Conservation (phyloP, 768 basidiomycete genomes). For the Hypholoma fasciculare region DNA sequence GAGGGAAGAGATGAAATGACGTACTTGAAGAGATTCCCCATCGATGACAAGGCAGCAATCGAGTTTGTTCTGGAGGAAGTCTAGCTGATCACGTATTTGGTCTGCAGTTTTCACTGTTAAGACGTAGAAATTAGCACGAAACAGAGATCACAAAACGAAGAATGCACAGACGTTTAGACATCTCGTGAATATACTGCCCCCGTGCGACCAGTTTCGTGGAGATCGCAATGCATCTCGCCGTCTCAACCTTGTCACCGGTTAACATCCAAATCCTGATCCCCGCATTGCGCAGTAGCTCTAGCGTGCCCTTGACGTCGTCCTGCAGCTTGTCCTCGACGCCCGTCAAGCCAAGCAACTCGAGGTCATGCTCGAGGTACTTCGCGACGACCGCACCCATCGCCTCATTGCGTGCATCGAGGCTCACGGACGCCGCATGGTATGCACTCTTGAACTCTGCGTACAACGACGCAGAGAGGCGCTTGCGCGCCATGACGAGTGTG, state of each 20-base stretch:
- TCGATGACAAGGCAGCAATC: constrained; percentile 99
- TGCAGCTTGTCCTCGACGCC: constrained; percentile 99
- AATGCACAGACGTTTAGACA: constrained; percentile 75
- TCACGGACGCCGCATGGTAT: constrained; percentile 79
- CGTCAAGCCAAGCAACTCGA: constrained; percentile 91
- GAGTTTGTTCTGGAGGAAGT: constrained; percentile 90
- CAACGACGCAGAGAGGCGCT: constrained; percentile 64
- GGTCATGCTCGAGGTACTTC: constrained; percentile 79
- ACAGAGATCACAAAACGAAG: constrained; percentile 1
- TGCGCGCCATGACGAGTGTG: constrained; percentile 90
- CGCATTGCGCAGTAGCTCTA: constrained; percentile 92
- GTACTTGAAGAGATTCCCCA: constrained; percentile 91
- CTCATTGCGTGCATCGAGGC: constrained; percentile 77
- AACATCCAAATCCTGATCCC: constrained; percentile 99
- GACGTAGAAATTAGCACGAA: constrained; percentile 3
- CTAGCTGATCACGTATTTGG: constrained; percentile 83
- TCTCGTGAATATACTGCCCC: constrained; percentile 97
- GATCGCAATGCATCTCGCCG: constrained; percentile 96
- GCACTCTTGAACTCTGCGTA: constrained; percentile 73
- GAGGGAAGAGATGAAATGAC: constrained; percentile 8
- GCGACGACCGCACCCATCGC: constrained; percentile 76
- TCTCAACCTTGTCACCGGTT: constrained; percentile 99
- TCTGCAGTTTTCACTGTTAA: constrained; percentile 81
- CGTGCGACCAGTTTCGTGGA: constrained; percentile 95
- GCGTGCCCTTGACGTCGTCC: constrained; percentile 92